A percentile compares a stretch with the other conserved stretches of the same genome.
Conservation (phyloP, 257 asterid genomes). For the Solanum verrucosum region DNA sequence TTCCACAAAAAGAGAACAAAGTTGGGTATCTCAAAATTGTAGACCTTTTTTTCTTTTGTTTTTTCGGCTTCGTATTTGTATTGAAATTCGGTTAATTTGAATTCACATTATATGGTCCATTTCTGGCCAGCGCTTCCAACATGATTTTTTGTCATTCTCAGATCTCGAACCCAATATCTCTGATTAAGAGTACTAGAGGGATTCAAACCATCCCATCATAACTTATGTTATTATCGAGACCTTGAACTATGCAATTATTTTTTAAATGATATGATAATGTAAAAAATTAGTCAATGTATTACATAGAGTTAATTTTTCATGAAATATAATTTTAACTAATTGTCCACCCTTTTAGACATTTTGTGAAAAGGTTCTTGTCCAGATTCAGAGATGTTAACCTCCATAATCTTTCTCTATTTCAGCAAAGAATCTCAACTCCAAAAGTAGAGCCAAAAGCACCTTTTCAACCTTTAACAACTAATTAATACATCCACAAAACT, state of each 20-base stretch:
- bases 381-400: not conserved
- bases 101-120: not conserved
- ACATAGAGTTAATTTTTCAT: not conserved
- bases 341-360: not conserved
- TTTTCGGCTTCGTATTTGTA: not conserved
- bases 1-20: not conserved
- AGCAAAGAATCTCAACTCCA: not conserved
- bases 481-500: not conserved
- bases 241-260: no score
- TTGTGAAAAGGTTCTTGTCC: not conserved
- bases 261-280: no score
- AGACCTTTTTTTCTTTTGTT: not conserved
- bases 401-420: not conserved
- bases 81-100: not conserved
- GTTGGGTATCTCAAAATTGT: not conserved
- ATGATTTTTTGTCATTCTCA: not conserved
- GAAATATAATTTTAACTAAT: not conserved
- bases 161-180: rapidly evolving
- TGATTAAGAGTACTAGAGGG: not conserved
- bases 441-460: not conserved
- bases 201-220: not conserved
- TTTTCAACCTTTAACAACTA: not conserved
- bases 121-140: rapidly evolving
- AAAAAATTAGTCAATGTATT: not conserved
- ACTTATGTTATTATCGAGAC: no score